Evolutionary conservation across 371 early-diverging fungal species (phyloP), one percentile per base, ranked within the genome.

Genomic region (Haplosporangium sp.): DNA sequence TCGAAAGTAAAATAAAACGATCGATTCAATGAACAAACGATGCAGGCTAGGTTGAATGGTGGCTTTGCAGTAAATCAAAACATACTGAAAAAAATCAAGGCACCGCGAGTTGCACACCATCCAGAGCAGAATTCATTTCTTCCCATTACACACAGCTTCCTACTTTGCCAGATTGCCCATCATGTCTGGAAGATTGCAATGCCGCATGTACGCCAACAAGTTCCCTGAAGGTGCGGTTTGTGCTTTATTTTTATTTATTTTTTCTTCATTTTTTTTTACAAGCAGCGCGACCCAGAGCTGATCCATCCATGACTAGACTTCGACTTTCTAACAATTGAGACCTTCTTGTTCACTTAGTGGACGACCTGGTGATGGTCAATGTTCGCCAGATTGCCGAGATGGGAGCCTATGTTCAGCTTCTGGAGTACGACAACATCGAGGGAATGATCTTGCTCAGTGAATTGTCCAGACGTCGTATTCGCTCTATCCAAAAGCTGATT

Each of bases 391-490:
- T 99, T 82, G 96, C 95, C 54, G 98, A 98, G 74, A 95, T 99
- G 90, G 99, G 99, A 51, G 98, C 99, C 58, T 97, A 98, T 82
- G 97, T 99, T 50, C 92, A 95, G 79, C 89, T 99, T 64, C 81
- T 92, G 43, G 95, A 95, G 83, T 95, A 98, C 82, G 93, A 93
- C 73, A 92, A 94, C 81, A 93, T 95, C 73, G 95, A 96, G 81
- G 99, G 99, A 67, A 98, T 99, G 96, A 97, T 99, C 82, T 88
- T 98, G 69, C 85, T 98, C 57, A 92, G 95, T 13, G 99, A 99
- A 85, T 87, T 99, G 73, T 96, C 97, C 0, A 90, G 99, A 82
- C 88, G 99, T 81, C 97, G 99, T 85, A 98, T 99, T 81, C 93
- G 99, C 76, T 97, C 96, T 55, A 95, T 99, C 58, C 98, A 98